Percentiles rank a stretch among this genome's conserved stretches.
These are phyloP conservation scores for Clitoria ternatea DNA, from an alignment of 306 rosid species.

Conservation along the genomic window DNA sequence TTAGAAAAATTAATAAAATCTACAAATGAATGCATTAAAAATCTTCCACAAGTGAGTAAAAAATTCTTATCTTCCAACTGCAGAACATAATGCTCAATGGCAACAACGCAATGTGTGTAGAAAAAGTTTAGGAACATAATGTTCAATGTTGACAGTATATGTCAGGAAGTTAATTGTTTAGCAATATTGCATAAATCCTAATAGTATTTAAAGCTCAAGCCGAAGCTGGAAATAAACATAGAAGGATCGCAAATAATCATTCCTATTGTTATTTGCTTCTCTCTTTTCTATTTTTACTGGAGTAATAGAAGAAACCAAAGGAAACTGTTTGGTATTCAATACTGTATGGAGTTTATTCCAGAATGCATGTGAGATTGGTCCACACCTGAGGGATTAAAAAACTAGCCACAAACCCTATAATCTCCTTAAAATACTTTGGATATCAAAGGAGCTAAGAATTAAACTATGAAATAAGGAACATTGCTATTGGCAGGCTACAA, in stretches of 20 bases:
- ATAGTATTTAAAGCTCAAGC: neutral
- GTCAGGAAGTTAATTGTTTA: neutral
- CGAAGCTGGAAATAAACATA: neutral
- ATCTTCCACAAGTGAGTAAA: neutral
- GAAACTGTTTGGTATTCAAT: neutral
- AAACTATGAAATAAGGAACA: neutral
- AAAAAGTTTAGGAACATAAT: neutral
- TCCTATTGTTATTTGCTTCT: slow-evolving; percentile 3
- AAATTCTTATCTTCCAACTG: neutral
- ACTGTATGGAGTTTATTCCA: neutral
- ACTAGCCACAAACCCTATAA: neutral
- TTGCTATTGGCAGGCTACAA: neutral
- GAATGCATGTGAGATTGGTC: neutral
- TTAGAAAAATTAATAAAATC: neutral
- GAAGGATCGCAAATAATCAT: neutral
- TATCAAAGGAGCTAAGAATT: neutral
- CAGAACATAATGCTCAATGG: neutral
- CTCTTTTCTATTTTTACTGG: neutral
- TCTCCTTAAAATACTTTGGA: neutral
- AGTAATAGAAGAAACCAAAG: neutral
- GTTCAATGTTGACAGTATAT: neutral
- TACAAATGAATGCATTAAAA: slow-evolving; percentile 16
- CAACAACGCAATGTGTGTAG: neutral
- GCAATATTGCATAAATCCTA: neutral
- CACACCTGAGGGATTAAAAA: neutral